Base-by-base conservation (phyloP, 495 filamentous ascomycete genomes). In the Pyrenopolyporus hunteri region DNA sequence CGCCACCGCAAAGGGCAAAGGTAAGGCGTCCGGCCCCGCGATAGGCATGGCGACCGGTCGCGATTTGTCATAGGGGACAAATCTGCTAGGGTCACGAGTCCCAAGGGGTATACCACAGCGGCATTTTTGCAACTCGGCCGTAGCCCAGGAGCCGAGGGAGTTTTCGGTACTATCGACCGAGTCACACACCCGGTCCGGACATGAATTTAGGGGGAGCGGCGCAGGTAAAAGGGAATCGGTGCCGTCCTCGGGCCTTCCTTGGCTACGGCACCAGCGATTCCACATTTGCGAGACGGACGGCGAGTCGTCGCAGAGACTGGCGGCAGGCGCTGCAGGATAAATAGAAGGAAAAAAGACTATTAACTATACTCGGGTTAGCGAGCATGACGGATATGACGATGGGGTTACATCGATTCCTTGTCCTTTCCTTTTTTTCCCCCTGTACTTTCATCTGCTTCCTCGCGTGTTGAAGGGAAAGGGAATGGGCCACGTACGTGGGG, bases 1-100 rank as follows among this genome's bases (percentile, higher is more conserved):
- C 35, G 82, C 81, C 4, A 84, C 73, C 16, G 68, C 61, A 45
- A 71, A 68, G 43, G 66, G 66, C 52, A 70, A 72, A 25, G 71
- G 65, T 50, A 66, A 68, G 54, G 72, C 73, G 28, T 64, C 68
- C 4, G 71, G 70, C 45, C 70, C 68, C 3, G 45, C 64, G 6
- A 59, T 72, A 22, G 69, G 69, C 23, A 64, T 71, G 69, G 67
- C 63, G 16, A 59, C 63, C 17, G 57, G 60, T 23, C 67, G 69
- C 17, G 69, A 69, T 36, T 16, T 70, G 56, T 71, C 67, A 59
- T 55, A 53, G 58, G 58, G 29, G 26, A 39, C 35, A 11, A 32
- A 33, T 57, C 40, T 35, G 50, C 43, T 49, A 13, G 50, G 61
- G 37, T n/a, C 13, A n/a, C n/a, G n/a, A n/a, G n/a, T n/a, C n/a